Base-by-base conservation (phyloP, 2,329 filamentous ascomycete genomes). In the Aspergillus transmontanensis region DNA sequence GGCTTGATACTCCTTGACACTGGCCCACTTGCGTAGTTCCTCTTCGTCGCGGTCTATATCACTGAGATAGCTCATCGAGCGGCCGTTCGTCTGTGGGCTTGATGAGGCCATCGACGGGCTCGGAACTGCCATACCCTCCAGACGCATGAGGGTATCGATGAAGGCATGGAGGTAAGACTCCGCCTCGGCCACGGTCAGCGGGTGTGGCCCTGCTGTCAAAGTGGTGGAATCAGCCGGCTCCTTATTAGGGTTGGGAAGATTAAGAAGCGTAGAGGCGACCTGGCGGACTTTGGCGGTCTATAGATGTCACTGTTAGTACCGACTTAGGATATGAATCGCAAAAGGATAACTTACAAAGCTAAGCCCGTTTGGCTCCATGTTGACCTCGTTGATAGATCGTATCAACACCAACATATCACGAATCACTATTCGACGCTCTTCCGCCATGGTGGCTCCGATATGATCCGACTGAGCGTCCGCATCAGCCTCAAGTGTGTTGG, bases 201-300 rank as follows among this genome's bases (percentile, higher is more conserved):
- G 65, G 39, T 77, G 75, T 1, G 71, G 71, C 2, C 69, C 72
- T 6, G 72, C 56, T n/a, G 67, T 57, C 14, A 61, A 56, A 14
- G 64, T 32, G 43, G 85, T 85, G 30, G 82, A 78, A 48, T 82
- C 78, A 56, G 66, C 34, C 30, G 60, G 54, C 34, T 62, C 58
- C 26, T 59, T 41, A 11, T 56, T 61, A 10, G 63, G 60, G 10
- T 83, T 81, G 2, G 86, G 85, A 1, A 83, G 81, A 65, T 91
- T 88, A 56, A 96, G 85, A 9, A 96, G 83, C 0, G 92, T 95
- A 32, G 89, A 90, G 1, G 92, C 92, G 45, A 96, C 90, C 72
- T 92, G 90, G 11, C 92, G 90, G 68, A 96, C 92, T 81, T 96
- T 96, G 80, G 88, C 88, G 71, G 92, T 92, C 85, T 87, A 75